Evolutionary conservation across 805 yeast species (phyloP).

Genomic region (Lipomyces sp.): DNA sequence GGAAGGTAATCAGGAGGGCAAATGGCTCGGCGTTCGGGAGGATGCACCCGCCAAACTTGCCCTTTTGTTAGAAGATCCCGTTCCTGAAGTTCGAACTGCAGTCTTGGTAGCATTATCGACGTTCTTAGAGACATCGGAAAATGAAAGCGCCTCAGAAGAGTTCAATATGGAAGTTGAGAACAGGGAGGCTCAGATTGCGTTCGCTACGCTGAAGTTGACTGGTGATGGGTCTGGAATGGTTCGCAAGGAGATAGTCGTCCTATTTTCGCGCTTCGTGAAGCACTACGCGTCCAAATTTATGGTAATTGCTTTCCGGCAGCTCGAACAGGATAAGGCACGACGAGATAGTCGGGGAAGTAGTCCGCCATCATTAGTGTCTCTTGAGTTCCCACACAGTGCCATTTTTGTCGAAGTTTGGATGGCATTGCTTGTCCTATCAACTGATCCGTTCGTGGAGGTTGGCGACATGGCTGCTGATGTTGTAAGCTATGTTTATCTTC

Average conservation of each 20-base stretch:
- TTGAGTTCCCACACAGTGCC: constrained; percentile 71
- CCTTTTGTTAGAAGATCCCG: constrained; percentile 76
- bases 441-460: constrained; percentile 87
- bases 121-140: constrained; percentile 56
- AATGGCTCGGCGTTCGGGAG: constrained; percentile 68
- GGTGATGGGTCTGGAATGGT: constrained; percentile 92
- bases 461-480: constrained; percentile 71
- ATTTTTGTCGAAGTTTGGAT: constrained; percentile 88
- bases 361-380: constrained; percentile 8
- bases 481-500: constrained; percentile 71
- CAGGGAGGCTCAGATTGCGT: constrained; percentile 73
- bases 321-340: constrained; percentile 66
- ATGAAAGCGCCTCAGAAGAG: constrained; percentile 18
- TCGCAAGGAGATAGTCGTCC: constrained; percentile 79
- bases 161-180: constrained; percentile 41
- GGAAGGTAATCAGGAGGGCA: constrained; percentile 73
- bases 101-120: constrained; percentile 73
- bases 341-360: neutral
- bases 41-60: constrained; percentile 63
- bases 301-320: constrained; percentile 82
- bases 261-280: constrained; percentile 72
- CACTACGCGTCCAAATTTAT: constrained; percentile 74
- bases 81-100: constrained; percentile 93
- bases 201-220: constrained; percentile 66
- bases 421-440: constrained; percentile 73